Conservation (phyloP, 768 basidiomycete species). For the Phanerodontia chrysosporium region DNA sequence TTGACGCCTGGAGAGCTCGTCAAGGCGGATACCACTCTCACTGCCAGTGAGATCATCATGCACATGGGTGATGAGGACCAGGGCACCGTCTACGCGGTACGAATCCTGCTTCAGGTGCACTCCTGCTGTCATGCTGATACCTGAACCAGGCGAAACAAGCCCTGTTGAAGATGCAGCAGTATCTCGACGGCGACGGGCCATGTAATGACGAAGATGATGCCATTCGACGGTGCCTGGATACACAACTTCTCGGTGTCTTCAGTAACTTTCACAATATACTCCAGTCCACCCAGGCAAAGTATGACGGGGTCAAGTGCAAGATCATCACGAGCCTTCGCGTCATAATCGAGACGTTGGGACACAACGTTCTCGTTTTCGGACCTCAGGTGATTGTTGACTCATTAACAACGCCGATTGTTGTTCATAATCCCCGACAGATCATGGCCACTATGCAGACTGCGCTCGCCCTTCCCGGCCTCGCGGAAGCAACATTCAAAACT, state of each 20-base stretch:
- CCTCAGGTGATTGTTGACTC: conserved; percentile 66
- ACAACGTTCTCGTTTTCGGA: conserved; percentile 68
- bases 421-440: conserved; percentile 50
- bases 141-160: conserved; percentile 42
- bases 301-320: conserved; percentile 52
- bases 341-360: conserved; percentile 66
- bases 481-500: conserved; percentile 71
- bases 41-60: conserved; percentile 74
- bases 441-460: conserved; percentile 95
- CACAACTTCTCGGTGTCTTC: conserved; percentile 80
- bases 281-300: conserved; percentile 80
- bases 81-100: conserved; percentile 40
- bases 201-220: conserved; percentile 24
- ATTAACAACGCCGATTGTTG: not conserved
- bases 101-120: conserved; percentile 14
- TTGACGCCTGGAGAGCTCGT: conserved; percentile 41
- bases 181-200: conserved; percentile 15
- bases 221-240: conserved; percentile 61
- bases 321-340: conserved; percentile 77
- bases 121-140: not conserved
- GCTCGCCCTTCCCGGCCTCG: conserved; percentile 68
- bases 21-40: conserved; percentile 59
- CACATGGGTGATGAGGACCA: conserved; percentile 68
- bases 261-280: conserved; percentile 81
- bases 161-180: conserved; percentile 40